Evolutionary conservation across 495 filamentous ascomycete species (phyloP), one percentile per base, ranked within the genome.

Genomic region (Neurospora sp.): DNA sequence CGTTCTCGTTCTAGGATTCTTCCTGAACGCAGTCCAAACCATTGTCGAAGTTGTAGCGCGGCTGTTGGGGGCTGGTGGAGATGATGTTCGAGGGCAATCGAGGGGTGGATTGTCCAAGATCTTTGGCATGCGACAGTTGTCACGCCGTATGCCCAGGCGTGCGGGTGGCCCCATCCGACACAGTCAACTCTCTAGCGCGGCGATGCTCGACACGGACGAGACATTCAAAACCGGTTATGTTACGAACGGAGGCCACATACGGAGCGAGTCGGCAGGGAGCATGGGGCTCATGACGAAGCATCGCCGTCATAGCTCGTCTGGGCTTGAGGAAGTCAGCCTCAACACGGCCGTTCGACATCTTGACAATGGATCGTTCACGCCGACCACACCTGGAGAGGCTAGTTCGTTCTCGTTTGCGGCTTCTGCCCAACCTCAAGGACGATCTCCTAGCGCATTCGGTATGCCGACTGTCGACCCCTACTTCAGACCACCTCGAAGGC

Each of bases 101-200:
- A 88, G 94, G 78, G 94, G 94, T 79, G 94, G 93, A n/a, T 85
- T 98, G 70, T 90, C 88, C 73, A 96, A 94, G 82, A 93, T 94
- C 31, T 94, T 97, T 78, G 95, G 94, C 35, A 93, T 94, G 88
- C 92, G 95, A 22, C 95, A 98, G 80, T 86, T 98, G 11, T 94
- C 93, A 14, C 90, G 90, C 71, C 91, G 94, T 72, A 84, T 88
- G 71, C 86, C 91, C 68, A 84, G 91, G 44, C 87, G 86, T 69
- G 88, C 84, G 42, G 76, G 74, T 74, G 84, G 85, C 14, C 85
- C 84, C 65, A 87, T 89, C 11, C 88, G 93, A 16, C 88, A 92
- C 72, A 95, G 92, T 76, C 89, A 94, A 80, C 87, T 90, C 11
- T 97, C 93, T 18, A 91, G 89, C 76, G 90, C 92, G 31, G 92